Evolutionary conservation across 2,329 filamentous ascomycete species (phyloP), one percentile per base, ranked within the genome.

Genomic region (Xylaria sp.): DNA sequence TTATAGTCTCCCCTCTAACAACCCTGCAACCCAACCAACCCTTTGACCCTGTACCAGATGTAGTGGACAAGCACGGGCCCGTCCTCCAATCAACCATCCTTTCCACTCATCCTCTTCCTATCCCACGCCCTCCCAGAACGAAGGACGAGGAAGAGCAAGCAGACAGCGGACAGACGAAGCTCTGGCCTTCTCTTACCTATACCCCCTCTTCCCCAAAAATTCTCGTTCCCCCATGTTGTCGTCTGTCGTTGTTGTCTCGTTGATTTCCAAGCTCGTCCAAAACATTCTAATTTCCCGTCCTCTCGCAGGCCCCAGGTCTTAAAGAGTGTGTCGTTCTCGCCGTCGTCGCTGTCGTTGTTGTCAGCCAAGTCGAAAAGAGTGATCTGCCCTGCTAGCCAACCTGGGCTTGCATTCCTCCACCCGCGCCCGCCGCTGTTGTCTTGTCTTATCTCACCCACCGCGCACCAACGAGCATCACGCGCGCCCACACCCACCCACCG

Each of bases 391-490:
- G 7, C 46, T 51, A 39, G 13, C 8, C 46, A 20, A 10, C n/a
- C 48, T 52, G 25, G 69, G 46, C 72, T 71, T 69, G 72, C 73
- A 76, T 74, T 74, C 75, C 73, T 58, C 56, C 64, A 67, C 70
- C 62, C 71, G 39, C 61, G 55, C 67, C 54, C 58, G 64, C 64
- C 49, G 57, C 55, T 59, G 68, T 46, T 68, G 62, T 65, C 62
- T 59, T 63, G 43, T 75, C 72, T 75, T 74, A 75, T 75, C 75
- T 75, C 71, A 67, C 69, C 70, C 57, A 51, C 68, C 57, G 54
- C 68, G 52, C 69, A 62, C 49, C 49, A 51, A 64, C 65, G 55
- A 58, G 58, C 66, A 52, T 46, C 68, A 62, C 65, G 43, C 68
- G 48, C 59, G 51, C 62, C 61, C 61, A 64, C 68, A 59, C 55